These are phyloP conservation scores for Microcyclospora tardicrescens DNA, from an alignment of 2,329 filamentous ascomycete species.

Conservation along the genomic window DNA sequence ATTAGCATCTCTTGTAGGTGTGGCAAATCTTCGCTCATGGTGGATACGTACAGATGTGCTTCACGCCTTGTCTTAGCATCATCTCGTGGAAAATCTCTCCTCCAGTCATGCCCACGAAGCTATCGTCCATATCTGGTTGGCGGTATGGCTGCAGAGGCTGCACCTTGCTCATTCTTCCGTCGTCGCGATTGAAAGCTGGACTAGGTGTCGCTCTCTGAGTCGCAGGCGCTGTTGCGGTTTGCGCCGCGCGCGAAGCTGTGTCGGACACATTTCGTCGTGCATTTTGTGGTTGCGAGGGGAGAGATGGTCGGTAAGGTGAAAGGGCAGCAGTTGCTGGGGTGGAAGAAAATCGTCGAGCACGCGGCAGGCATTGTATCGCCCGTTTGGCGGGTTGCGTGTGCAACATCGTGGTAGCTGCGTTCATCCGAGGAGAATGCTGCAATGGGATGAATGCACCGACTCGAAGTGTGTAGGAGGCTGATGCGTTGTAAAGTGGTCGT, in stretches of 20 bases:
- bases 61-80: constrained; percentile 87
- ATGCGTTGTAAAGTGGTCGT: too few species aligned
- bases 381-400: constrained; percentile 21
- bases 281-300: constrained; percentile 10
- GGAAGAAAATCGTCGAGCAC: constrained; percentile 32
- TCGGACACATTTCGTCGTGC: constrained; percentile 25
- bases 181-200: constrained; percentile 39
- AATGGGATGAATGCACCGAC: neutral
- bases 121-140: constrained; percentile 40
- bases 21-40: neutral
- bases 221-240: constrained; percentile 26
- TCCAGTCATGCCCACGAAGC: constrained; percentile 84
- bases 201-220: constrained; percentile 28
- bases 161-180: constrained; percentile 26
- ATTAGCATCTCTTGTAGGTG: constrained; percentile 7
- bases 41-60: constrained; percentile 71
- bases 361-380: constrained; percentile 26
- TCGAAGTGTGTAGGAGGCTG: too few species aligned
- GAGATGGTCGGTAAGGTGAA: constrained; percentile 29
- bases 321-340: constrained; percentile 28
- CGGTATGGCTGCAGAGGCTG: constrained; percentile 35
- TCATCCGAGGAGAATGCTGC: constrained; percentile 5
- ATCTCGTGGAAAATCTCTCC: constrained; percentile 98
- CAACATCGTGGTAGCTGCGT: constrained; percentile 17
- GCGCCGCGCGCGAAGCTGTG: constrained; percentile 30